Percentiles rank a stretch among this genome's conserved stretches.
Conservation (phyloP, 2,329 filamentous ascomycete genomes). For the Trichoderma asperellum region DNA sequence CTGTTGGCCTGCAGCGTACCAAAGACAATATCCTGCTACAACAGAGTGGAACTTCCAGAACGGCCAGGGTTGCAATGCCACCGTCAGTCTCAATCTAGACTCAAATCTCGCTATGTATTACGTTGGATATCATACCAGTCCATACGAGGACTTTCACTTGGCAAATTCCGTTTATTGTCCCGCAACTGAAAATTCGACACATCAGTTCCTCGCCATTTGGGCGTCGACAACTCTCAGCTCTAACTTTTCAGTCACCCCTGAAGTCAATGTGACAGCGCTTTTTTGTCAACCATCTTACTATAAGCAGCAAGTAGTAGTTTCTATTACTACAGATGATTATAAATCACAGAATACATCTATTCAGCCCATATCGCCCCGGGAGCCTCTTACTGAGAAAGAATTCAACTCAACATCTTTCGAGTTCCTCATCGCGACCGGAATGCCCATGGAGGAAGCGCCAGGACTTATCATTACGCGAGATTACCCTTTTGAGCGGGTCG, state of each 20-base stretch:
- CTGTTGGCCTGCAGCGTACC: constrained; percentile 43
- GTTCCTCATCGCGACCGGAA: constrained; percentile 38
- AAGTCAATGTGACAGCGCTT: constrained; percentile 43
- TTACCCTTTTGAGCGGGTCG: constrained; percentile 31
- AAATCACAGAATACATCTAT: constrained; percentile 31
- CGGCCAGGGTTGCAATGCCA: constrained; percentile 43
- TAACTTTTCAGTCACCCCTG: constrained; percentile 32
- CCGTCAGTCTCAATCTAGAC: not conserved
- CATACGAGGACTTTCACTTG: constrained; percentile 41
- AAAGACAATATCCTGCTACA: not conserved
- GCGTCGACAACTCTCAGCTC: constrained; percentile 27
- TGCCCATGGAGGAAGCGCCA: not conserved
- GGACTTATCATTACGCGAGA: constrained; percentile 32
- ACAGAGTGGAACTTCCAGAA: constrained; percentile 39
- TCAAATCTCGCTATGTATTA: constrained; percentile 16
- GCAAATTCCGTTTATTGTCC: constrained; percentile 27
- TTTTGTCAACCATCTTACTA: constrained; percentile 25
- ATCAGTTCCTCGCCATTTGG: constrained; percentile 21
- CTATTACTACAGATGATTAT: not conserved
- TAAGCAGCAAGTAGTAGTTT: constrained; percentile 36
- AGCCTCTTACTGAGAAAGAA: constrained; percentile 32
- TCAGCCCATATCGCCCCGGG: not conserved
- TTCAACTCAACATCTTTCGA: constrained; percentile 46
- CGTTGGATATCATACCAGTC: constrained; percentile 30
- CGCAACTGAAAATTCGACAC: constrained; percentile 36